Percentiles rank a stretch among this genome's conserved stretches.
Evolutionary conservation across 1,284 basidiomycete genomes (phyloP).

Genomic region (Malassezia furfur): DNA sequence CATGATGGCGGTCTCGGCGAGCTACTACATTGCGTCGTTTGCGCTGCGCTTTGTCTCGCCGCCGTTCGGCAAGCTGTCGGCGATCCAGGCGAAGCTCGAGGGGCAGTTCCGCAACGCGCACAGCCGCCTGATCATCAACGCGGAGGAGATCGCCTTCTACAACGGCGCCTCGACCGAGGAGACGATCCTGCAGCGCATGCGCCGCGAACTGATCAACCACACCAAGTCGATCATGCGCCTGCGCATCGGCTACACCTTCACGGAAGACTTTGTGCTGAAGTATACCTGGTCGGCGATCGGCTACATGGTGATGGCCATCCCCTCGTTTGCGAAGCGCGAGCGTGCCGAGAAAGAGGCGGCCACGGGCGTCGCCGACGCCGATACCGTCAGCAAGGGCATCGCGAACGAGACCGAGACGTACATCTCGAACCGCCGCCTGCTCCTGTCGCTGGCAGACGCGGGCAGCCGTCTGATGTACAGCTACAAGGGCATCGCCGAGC

Average conservation of each 20-base stretch:
- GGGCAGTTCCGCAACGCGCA: slow-evolving; percentile 88
- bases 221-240: slow-evolving; percentile 87
- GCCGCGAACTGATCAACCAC: slow-evolving; percentile 71
- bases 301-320: slow-evolving; percentile 45
- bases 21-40: slow-evolving; percentile 74
- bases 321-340: slow-evolving; percentile 31
- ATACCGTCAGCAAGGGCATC: slow-evolving; percentile 54
- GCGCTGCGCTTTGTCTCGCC: slow-evolving; percentile 77
- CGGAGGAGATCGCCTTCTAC: slow-evolving; percentile 94
- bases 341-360: neutral
- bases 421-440: slow-evolving; percentile 73
- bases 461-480: slow-evolving; percentile 85
- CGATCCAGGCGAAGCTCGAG: slow-evolving; percentile 68
- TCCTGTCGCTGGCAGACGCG: slow-evolving; percentile 86
- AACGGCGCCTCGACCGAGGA: slow-evolving; percentile 76
- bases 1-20: slow-evolving; percentile 66
- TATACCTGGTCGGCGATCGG: slow-evolving; percentile 47
- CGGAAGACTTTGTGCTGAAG: slow-evolving; percentile 48
- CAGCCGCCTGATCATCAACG: slow-evolving; percentile 74
- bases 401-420: slow-evolving; percentile 64
- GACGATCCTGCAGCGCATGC: slow-evolving; percentile 71
- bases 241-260: slow-evolving; percentile 44
- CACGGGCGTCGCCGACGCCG: slow-evolving; percentile 11
- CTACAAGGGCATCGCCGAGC: slow-evolving; percentile 72
- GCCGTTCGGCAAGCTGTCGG: slow-evolving; percentile 83